Base-by-base conservation (phyloP, 768 basidiomycete species). In the Suillus subluteus region DNA sequence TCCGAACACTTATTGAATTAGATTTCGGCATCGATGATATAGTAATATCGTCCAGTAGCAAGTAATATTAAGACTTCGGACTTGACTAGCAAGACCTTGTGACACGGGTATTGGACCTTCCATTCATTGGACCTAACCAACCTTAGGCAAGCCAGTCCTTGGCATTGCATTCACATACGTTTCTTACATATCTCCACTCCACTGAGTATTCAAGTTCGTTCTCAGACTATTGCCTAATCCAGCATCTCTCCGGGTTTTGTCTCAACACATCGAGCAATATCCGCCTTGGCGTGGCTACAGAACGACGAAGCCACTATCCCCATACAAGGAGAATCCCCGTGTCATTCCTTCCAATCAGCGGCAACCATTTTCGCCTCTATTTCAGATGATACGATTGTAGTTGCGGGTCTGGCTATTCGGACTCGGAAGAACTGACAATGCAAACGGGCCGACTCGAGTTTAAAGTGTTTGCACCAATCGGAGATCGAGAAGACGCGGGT, bases 251-350 rank as follows among this genome's bases (percentile, higher is more conserved):
- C 37, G 35, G 55, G 21, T 58, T 58, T n/a, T 58, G 37, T 38
- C 13, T 23, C n/a, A 2, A 40, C 16, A 23, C 15, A 40, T 40
- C 15, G 37, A 40, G 23, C 58, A 23, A 40, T n/a, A 9, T 16
- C 16, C 23, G 5, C 23, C 38, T 26, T 16, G n/a, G 6, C 7
- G 13, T 8, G 13, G 37, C 37, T 37, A n/a, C 37, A 37, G 21
- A 21, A 58, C 15, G 38, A 58, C 8, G n/a, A 21, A 8, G 23
- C 9, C 4, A 59, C n/a, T 26, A 59, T 41, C 8, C 38, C 35
- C 7, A 23, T 23, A 18, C 84, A 87, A 62, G 83, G 87, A 41
- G 93, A 94, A 76, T 85, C 95, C 9, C 88, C 93, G 1, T 96
- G 26, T 89, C 69, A 82, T 96, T 11, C 93, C 93, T 58, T 83